Evolutionary conservation across 2,329 filamentous ascomycete species (phyloP), one percentile per base, ranked within the genome.

Genomic region (Zymoseptoria passerinii): DNA sequence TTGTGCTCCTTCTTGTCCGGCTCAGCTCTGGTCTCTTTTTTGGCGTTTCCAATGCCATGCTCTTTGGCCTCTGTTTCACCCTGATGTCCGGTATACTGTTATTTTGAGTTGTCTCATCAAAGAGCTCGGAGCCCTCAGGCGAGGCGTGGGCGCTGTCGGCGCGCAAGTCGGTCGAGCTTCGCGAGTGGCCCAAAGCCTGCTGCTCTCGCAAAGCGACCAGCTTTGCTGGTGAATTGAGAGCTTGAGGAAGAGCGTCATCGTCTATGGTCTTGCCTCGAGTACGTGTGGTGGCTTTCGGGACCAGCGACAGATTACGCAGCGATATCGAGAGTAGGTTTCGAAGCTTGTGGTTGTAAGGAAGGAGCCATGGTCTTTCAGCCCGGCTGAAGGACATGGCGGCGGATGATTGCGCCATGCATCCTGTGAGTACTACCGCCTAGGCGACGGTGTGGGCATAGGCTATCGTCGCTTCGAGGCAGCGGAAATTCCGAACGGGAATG

Each of bases 271-370:
- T 82, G 13, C 78, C 76, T 55, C 79, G 79, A 44, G 71, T 63
- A 60, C 80, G 68, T 1, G 55, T 52, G 76, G 68, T 56, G 6
- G 76, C 76, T 59, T 78, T 76, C 62, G 77, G 78, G 23, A 78
- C 78, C 65, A 96, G 85, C 61, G 84, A 85, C 50, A 96, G 79
- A 73, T 96, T 96, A 58, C 92, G 89, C 54, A 96, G 77, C 57
- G 89, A 92, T 66, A 97, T 84, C 65, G 90, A 90, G 67, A 89
- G 86, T 4, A 96, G 81, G 77, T 96, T 92, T 56, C 92, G 86
- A 55, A 97, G 80, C 72, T 88, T 91, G 72, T 91, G 89, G 73
- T 96, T 96, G 80, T 94, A 79, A 66, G 80, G 74, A 64, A 81
- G 76, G 49, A 82, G 73, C 75, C 79, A 81, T 59, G 78, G 77